A percentile compares a stretch with the other conserved stretches of the same genome.
Conservation (phyloP, 1,139 yeast species). For the Diutina sp. region DNA sequence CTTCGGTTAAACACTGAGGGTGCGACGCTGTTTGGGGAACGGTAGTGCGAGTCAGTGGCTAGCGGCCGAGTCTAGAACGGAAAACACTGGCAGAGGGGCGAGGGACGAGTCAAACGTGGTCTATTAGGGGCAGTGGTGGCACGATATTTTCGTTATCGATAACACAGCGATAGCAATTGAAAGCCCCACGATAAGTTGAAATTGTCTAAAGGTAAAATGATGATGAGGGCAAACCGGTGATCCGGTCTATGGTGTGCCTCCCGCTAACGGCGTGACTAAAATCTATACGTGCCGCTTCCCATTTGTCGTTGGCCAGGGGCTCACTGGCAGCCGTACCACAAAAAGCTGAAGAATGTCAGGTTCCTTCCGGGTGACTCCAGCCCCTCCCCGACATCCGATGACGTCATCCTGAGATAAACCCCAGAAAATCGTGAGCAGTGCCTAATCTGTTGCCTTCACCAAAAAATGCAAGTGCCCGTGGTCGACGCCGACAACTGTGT, state of each 20-base stretch:
- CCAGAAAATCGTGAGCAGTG: not conserved
- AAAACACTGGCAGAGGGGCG: not conserved
- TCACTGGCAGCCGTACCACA: not conserved
- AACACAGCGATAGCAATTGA: too few species aligned
- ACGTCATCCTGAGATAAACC: not conserved
- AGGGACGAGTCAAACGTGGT: not conserved
- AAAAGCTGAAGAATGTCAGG: not conserved
- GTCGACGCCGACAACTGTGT: slow-evolving; percentile 10
- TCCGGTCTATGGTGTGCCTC: too few species aligned
- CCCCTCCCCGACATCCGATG: not conserved
- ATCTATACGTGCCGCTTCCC: not conserved
- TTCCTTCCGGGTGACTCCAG: not conserved
- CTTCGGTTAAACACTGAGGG: not conserved
- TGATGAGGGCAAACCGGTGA: not conserved
- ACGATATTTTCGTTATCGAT: too few species aligned
- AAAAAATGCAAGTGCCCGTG: not conserved
- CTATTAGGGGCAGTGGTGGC: not conserved
- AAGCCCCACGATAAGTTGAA: too few species aligned
- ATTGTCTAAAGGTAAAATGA: too few species aligned
- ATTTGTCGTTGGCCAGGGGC: not conserved
- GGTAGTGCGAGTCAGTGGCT: not conserved
- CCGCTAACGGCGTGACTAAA: not conserved
- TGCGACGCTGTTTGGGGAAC: not conserved
- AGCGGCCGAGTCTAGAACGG: not conserved
- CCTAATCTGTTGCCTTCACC: too few species aligned